Base-by-base conservation (phyloP, 2,329 filamentous ascomycete species). In the Fusarium virguliforme region DNA sequence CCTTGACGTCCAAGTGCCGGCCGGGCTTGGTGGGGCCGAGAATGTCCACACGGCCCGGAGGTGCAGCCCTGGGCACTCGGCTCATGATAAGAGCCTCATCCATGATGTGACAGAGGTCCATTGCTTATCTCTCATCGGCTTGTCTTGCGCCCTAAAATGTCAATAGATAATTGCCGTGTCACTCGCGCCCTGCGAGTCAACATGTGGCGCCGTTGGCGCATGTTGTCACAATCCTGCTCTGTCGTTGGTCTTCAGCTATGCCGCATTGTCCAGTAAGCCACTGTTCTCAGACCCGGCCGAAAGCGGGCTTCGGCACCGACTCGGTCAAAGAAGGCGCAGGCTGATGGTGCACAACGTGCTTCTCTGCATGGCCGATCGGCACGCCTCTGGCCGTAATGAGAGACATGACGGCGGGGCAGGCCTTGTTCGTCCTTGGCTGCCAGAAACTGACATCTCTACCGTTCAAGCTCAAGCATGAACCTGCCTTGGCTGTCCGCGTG, bases 301-400 rank as follows among this genome's bases (percentile, higher is more conserved):
- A 61, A 63, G 43, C 71, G 69, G 67, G 48, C 51, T 68, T 75
- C 70, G 70, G 70, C 62, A 60, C 67, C 73, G 54, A 65, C 18
- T 28, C 53, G 65, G 64, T 50, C 32, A 30, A 58, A 61, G 10
- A 48, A 62, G n/a, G 40, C 9, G 58, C 55, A 59, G 35, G 32
- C 37, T 43, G 41, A 28, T 7, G 48, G 43, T 28, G 58, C n/a
- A 12, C 30, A 28, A 34, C 30, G 50, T 46, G 37, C 51, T 62
- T 41, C 15, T 54, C 8, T 59, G 56, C 32, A 50, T 51, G 57
- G 57, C 26, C 15, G 57, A 50, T 62, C 53, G 51, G 18, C 24
- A 37, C 41, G 48, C n/a, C 48, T 40, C 26, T 59, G 28, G 9
- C 38, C 28, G 55, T 24, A 58, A 34, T 18, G 5, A 41, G 38